A percentile compares a stretch with the other conserved stretches of the same genome.
phyloP scores from a whole-genome alignment of 495 filamentous ascomycete species.

The Aspergillus cavernicola region DNA sequence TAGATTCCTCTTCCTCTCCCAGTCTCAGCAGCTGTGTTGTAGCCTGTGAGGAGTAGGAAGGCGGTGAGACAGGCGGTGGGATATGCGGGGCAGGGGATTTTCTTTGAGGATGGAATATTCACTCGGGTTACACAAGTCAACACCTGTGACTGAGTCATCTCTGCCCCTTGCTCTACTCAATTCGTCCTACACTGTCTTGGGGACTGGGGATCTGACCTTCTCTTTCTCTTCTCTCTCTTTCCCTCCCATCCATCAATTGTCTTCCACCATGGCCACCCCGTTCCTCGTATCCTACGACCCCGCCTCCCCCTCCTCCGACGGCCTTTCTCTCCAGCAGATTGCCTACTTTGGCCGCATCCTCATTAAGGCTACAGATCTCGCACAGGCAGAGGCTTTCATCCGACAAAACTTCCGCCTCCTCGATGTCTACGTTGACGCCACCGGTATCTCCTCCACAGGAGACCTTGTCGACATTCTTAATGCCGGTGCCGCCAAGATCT shows the following conservation, averaged over 20 bases:
- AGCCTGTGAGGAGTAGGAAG: too few relatives aligned
- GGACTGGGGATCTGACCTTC: slow-evolving; percentile 1
- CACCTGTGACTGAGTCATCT: too few relatives aligned
- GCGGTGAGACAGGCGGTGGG: too few relatives aligned
- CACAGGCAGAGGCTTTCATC: slow-evolving; percentile 66
- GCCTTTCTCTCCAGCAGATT: slow-evolving; percentile 65
- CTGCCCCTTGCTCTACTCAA: neutral
- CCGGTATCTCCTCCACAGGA: slow-evolving; percentile 58
- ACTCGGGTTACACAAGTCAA: too few relatives aligned
- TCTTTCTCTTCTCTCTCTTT: neutral
- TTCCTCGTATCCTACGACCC: slow-evolving; percentile 47
- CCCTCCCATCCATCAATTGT: neutral
- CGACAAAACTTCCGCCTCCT: slow-evolving; percentile 62
- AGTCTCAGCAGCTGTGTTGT: too few relatives aligned
- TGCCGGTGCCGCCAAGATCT: slow-evolving; percentile 80
- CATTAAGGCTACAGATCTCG: slow-evolving; percentile 57
- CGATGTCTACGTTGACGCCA: slow-evolving; percentile 72
- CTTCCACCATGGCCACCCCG: slow-evolving; percentile 44
- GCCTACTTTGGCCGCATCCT: slow-evolving; percentile 76
- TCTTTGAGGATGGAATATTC: too few relatives aligned
- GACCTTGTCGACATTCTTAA: slow-evolving; percentile 80
- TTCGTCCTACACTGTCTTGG: slow-evolving; percentile 1
- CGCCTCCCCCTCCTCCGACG: slow-evolving; percentile 37
- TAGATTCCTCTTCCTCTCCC: too few relatives aligned
- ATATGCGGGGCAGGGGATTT: too few relatives aligned